Percentiles rank a stretch among this genome's conserved stretches.
Evolutionary conservation across 257 asterid genomes (phyloP).

Genomic region (Paulownia fortunei): DNA sequence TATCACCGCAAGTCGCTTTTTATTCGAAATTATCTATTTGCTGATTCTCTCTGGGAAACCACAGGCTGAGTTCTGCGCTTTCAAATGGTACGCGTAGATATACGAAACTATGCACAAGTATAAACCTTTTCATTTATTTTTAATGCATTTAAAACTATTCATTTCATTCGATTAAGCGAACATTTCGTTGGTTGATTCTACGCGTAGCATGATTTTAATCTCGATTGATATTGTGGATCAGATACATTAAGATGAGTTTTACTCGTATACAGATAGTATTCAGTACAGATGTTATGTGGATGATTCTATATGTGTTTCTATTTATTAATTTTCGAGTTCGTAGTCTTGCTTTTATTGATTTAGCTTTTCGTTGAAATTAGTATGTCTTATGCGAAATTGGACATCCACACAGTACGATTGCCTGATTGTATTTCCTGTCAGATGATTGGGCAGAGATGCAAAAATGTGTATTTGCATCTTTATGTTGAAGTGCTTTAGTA

Average conservation of each 20-base stretch:
- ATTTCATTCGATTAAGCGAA: not conserved
- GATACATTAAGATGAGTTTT: not conserved
- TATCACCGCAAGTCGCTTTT: not conserved
- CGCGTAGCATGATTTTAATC: constrained; percentile 13
- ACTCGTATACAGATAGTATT: too few relatives aligned
- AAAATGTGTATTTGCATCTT: not conserved
- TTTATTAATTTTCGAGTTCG: not conserved
- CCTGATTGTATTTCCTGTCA: not conserved
- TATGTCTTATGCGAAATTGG: not conserved
- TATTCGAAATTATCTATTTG: not conserved
- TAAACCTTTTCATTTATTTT: not conserved
- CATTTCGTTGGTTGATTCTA: constrained; percentile 4
- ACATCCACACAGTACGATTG: not conserved
- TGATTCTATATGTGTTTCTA: not conserved
- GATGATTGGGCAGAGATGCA: not conserved
- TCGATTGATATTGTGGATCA: not conserved
- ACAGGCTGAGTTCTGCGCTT: not conserved
- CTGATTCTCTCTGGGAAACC: not conserved
- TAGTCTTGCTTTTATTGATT: not conserved
- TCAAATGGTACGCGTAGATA: constrained; percentile 29
- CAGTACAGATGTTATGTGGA: too few relatives aligned
- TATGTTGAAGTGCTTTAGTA: not conserved
- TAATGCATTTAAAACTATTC: not conserved
- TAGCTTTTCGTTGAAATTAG: constrained; percentile 6
- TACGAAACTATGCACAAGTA: not conserved